Base-by-base conservation (phyloP, 345 rosid species). In the Isatis tinctoria region DNA sequence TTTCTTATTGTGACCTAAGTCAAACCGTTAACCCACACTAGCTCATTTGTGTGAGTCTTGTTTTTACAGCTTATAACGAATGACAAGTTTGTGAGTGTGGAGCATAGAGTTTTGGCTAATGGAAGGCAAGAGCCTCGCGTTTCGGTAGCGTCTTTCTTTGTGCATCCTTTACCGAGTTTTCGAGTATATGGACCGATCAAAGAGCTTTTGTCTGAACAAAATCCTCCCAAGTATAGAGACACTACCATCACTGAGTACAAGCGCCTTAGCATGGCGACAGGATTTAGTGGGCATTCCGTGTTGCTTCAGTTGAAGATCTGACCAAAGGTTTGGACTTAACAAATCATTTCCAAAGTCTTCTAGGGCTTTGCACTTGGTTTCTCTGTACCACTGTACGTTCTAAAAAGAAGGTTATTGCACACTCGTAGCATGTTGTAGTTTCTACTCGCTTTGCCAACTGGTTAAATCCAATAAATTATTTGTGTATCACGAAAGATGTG, bases 101-200 rank as follows among this genome's bases (percentile, higher is more conserved):
- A 82, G 44, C 86, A 85, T 27, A 76, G 86, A 7, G 88, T 83
- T 40, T 17, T 85, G 67, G 86, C 86, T 0, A 79, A 69, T 59
- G 51, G 59, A 49, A 26, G 59, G 27, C 9, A 56, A 10, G 71
- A 77, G 13, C 82, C 85, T 0, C 77, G 88, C 6, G 59, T 79
- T 2, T 85, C 85, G 3, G 74, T 85, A 12, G 83, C 83, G 2
- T 73, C 81, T 41, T 84, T 84, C 61, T 80, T 82, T 60, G 65
- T 76, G 26, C 35, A 27, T 22, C 28, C 32, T 10, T 35, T 20
- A 48, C 35, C 72, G 18, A 17, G 30, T 33, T 27, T 51, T 7
- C 73, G 69, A 53, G 43, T 78, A 16, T 78, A 78, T 69, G 78
- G 74, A 53, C 83, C 87, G 2, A 80, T 82, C 0, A 69, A 77